These are phyloP conservation scores for Trichoderma parareesei DNA, from an alignment of 495 filamentous ascomycete genomes.

Conservation along the genomic window DNA sequence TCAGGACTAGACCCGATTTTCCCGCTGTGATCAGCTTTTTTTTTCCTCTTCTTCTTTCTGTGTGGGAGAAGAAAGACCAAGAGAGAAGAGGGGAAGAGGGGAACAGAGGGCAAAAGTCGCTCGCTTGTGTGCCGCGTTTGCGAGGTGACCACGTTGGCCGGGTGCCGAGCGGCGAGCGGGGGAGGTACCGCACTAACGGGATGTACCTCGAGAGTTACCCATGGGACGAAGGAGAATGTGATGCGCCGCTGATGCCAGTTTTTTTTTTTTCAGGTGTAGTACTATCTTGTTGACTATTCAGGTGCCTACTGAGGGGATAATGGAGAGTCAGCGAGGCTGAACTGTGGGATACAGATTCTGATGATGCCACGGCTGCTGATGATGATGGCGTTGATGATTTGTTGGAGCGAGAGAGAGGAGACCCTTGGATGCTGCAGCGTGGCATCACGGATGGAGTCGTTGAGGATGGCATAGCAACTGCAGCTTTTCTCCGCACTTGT, in stretches of 20 bases:
- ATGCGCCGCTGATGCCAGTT: not conserved
- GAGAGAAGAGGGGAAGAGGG: not conserved
- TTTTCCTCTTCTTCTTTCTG: not conserved
- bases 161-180: not conserved
- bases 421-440: not conserved
- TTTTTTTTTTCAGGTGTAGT: too few relatives aligned
- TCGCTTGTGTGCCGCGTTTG: conserved; percentile 4
- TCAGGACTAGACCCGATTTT: conserved; percentile 1
- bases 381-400: not conserved
- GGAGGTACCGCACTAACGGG: not conserved
- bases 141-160: not conserved
- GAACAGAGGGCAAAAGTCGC: not conserved
- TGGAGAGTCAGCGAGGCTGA: not conserved
- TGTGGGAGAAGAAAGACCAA: not conserved
- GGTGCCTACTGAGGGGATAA: not conserved
- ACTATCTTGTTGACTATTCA: not conserved
- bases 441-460: not conserved
- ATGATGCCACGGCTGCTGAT: not conserved
- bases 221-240: too few relatives aligned
- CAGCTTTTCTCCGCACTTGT: not conserved
- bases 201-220: not conserved
- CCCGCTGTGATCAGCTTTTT: not conserved
- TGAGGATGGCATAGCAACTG: not conserved
- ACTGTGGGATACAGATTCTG: not conserved
- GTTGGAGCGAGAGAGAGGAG: not conserved